These are phyloP conservation scores for Arachnomyces sp. DNA, from an alignment of 2,329 filamentous ascomycete species.

Conservation along the genomic window DNA sequence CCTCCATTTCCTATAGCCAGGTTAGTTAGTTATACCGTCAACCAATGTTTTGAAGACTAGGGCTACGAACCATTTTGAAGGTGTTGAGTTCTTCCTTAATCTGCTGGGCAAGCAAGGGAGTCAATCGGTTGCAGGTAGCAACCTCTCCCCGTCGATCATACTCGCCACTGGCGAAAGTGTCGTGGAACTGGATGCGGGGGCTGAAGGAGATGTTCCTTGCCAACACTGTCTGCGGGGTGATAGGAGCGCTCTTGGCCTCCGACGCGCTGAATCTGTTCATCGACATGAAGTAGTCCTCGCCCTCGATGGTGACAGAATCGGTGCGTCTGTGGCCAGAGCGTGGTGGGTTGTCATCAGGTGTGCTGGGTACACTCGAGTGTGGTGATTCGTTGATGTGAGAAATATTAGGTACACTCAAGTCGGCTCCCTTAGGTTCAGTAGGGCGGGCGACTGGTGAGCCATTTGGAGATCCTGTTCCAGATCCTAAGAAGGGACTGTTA, in stretches of 20 bases:
- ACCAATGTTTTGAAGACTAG: not conserved
- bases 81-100: conserved; percentile 99
- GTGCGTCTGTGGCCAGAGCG: conserved; percentile 52
- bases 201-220: conserved; percentile 64
- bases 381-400: conserved; percentile 67
- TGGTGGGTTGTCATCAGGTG: conserved; percentile 64
- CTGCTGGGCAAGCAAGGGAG: conserved; percentile 93
- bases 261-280: conserved; percentile 59
- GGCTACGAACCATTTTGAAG: conserved; percentile 83
- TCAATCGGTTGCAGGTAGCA: conserved; percentile 94
- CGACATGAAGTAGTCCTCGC: conserved; percentile 83
- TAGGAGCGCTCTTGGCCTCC: conserved; percentile 71
- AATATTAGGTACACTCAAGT: conserved; percentile 53
- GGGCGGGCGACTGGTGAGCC: conserved; percentile 61
- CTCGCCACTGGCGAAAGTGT: conserved; percentile 91
- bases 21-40: conserved; percentile 20
- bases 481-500: conserved; percentile 9
- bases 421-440: conserved; percentile 45
- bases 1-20: conserved; percentile 82
- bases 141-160: conserved; percentile 95
- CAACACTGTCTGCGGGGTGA: conserved; percentile 53
- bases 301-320: conserved; percentile 65
- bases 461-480: conserved; percentile 26
- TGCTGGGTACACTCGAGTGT: conserved; percentile 77
- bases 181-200: conserved; percentile 86